phyloP scores from a whole-genome alignment of 345 rosid genomes.

The Brassica rapa region DNA sequence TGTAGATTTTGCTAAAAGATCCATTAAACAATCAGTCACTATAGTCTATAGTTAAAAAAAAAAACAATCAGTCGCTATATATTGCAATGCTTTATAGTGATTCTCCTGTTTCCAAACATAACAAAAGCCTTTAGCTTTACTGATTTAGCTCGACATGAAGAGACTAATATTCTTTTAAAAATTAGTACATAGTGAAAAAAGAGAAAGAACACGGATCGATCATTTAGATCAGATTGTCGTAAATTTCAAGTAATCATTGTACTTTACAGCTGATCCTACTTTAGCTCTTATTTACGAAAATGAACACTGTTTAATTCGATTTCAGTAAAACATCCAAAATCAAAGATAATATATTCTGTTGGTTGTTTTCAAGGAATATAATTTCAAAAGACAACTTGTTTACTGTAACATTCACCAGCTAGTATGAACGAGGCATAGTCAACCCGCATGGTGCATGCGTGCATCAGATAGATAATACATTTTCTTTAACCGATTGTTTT shows the following conservation, averaged over 20 bases:
- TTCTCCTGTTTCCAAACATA: neutral
- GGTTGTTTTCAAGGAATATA: neutral
- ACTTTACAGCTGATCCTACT: conserved; percentile 13
- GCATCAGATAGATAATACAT: neutral
- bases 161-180: neutral
- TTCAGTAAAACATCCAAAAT: neutral
- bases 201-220: neutral
- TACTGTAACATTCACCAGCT: neutral
- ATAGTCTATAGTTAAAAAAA: no score
- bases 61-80: neutral
- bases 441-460: neutral
- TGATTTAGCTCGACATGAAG: neutral
- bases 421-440: neutral
- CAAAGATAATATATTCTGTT: neutral
- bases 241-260: conserved; percentile 12
- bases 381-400: neutral
- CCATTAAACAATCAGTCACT: neutral
- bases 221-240: neutral
- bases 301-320: neutral
- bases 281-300: conserved; percentile 26
- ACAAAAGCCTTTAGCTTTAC: neutral
- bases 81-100: neutral
- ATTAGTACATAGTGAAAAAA: neutral
- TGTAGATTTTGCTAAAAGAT: neutral
- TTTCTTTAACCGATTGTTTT: neutral